A percentile compares a stretch with the other conserved stretches of the same genome.
phyloP scores from a whole-genome alignment of 495 filamentous ascomycete genomes.

The Penicillium verhagenii region DNA sequence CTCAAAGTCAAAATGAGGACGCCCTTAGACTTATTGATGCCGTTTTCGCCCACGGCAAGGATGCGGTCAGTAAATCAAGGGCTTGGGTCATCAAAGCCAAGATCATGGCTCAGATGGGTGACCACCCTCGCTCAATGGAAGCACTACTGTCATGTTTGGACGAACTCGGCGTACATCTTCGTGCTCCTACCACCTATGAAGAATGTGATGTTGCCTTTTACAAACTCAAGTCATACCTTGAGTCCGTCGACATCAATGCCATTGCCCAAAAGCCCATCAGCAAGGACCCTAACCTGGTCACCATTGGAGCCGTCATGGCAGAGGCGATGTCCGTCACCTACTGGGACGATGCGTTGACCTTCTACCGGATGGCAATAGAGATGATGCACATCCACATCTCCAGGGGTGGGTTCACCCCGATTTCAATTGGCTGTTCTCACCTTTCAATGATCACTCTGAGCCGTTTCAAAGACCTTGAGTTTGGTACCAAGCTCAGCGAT shows the following conservation, averaged over 20 bases:
- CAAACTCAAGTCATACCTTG: constrained; percentile 55
- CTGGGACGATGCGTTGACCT: constrained; percentile 73
- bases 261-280: constrained; percentile 50
- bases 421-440: constrained; percentile 73
- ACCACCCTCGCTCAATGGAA: constrained; percentile 65
- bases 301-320: constrained; percentile 69
- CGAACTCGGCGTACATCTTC: constrained; percentile 64
- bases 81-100: constrained; percentile 77
- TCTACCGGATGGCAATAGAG: constrained; percentile 72
- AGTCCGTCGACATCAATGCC: constrained; percentile 55
- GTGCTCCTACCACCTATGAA: constrained; percentile 64
- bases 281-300: constrained; percentile 56
- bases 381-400: constrained; percentile 70
- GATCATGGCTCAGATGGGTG: constrained; percentile 68
- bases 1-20: constrained; percentile 63
- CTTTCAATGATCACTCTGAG: constrained; percentile 69
- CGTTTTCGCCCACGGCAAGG: constrained; percentile 64
- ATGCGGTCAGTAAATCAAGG: constrained; percentile 70
- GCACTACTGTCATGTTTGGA: constrained; percentile 64
- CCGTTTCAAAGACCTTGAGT: constrained; percentile 69
- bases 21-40: constrained; percentile 62
- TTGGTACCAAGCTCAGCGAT: constrained; percentile 63
- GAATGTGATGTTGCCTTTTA: constrained; percentile 73
- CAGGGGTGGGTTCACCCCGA: constrained; percentile 65
- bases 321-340: constrained; percentile 80